These are phyloP conservation scores for Mucor lusitanicus DNA, from an alignment of 371 early-diverging fungal species.

Conservation along the genomic window DNA sequence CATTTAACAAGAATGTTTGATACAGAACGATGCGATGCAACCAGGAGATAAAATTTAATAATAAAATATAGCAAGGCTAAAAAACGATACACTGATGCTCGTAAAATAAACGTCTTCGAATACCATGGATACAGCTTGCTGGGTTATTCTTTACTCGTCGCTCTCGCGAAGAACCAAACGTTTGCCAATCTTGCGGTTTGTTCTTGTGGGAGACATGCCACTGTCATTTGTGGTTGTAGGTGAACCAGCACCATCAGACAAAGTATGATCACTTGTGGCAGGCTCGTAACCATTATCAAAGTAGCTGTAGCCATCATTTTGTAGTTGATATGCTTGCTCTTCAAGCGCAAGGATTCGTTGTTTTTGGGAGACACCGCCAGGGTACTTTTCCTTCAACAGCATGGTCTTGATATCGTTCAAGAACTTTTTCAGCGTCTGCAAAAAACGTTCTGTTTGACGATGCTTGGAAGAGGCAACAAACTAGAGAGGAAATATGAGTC, in stretches of 20 bases:
- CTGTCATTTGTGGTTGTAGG: not conserved
- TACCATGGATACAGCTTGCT: too few relatives aligned
- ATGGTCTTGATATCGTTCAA: constrained; percentile 41
- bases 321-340: constrained; percentile 24
- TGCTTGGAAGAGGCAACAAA: constrained; percentile 60
- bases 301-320: constrained; percentile 49
- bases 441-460: constrained; percentile 54
- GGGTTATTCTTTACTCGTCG: constrained; percentile 17
- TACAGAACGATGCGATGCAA: too few relatives aligned
- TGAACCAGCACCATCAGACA: constrained; percentile 18
- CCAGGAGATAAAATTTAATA: too few relatives aligned
- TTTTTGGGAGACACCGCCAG: constrained; percentile 40
- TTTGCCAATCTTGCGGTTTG: constrained; percentile 32
- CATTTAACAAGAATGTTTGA: too few relatives aligned
- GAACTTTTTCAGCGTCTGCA: constrained; percentile 46
- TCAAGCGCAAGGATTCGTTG: constrained; percentile 44
- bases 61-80: too few relatives aligned
- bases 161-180: constrained; percentile 41
- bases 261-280: constrained; percentile 12
- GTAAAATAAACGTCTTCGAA: not conserved
- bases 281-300: constrained; percentile 49
- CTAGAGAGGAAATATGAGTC: constrained; percentile 10
- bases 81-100: not conserved
- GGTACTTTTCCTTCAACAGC: constrained; percentile 48
- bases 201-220: constrained; percentile 1